Percentiles rank a stretch among this genome's conserved stretches.
phyloP scores from a whole-genome alignment of 2,329 filamentous ascomycete genomes.

The Dendryphion nanum region DNA sequence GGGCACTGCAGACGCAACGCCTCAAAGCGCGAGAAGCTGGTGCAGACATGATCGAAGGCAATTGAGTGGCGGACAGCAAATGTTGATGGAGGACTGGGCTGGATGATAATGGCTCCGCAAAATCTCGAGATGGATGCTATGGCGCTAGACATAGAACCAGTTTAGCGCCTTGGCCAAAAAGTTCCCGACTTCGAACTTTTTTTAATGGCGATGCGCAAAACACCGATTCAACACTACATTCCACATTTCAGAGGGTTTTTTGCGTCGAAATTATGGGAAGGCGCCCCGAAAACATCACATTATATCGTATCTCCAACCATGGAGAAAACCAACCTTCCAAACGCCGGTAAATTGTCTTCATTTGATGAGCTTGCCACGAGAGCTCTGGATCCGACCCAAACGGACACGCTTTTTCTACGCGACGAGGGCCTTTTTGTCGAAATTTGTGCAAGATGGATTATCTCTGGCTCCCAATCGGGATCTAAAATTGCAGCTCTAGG shows the following conservation, averaged over 20 bases:
- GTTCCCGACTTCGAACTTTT: constrained; percentile 2
- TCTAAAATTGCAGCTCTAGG: constrained; percentile 68
- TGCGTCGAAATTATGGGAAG: constrained; percentile 38
- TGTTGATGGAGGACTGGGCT: constrained; percentile 3
- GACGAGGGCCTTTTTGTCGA: constrained; percentile 78
- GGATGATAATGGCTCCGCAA: constrained; percentile 10
- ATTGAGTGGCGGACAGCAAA: constrained; percentile 14
- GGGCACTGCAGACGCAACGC: constrained; percentile 42
- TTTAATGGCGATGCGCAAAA: not conserved
- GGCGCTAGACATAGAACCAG: not conserved
- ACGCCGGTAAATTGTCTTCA: constrained; percentile 24
- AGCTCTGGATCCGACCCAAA: constrained; percentile 64
- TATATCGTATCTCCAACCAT: constrained; percentile 13
- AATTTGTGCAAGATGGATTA: constrained; percentile 76
- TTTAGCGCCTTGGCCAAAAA: constrained; percentile 2
- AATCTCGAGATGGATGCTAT: constrained; percentile 10
- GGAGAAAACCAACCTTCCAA: constrained; percentile 13
- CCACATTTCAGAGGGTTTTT: constrained; percentile 10
- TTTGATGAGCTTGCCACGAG: constrained; percentile 26
- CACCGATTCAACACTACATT: constrained; percentile 1
- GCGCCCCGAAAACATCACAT: constrained; percentile 21
- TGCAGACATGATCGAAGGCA: constrained; percentile 42
- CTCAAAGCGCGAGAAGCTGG: constrained; percentile 45
- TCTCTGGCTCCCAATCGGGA: constrained; percentile 37
- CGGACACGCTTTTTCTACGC: constrained; percentile 70